Conservation (phyloP, 2,329 filamentous ascomycete species). For the Phialemonium atrogriseum region DNA sequence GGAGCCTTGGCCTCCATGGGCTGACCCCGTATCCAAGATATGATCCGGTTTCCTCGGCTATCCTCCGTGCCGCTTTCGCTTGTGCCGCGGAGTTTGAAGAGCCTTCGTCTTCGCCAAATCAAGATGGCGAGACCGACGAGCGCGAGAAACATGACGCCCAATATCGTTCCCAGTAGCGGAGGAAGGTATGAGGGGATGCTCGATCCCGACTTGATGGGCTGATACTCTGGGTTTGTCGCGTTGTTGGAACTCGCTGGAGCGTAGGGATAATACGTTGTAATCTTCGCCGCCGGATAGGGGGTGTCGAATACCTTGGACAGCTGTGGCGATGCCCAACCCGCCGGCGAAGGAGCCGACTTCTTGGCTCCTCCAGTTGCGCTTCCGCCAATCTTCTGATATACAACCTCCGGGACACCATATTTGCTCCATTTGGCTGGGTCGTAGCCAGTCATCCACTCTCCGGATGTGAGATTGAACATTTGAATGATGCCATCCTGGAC, state of each 20-base stretch:
- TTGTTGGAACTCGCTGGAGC: conserved; percentile 20
- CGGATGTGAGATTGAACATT: conserved; percentile 65
- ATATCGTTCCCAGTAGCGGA: conserved; percentile 50
- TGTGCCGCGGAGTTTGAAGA: conserved; percentile 26
- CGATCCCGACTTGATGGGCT: conserved; percentile 6
- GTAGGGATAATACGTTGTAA: conserved; percentile 56
- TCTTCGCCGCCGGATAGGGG: conserved; percentile 46
- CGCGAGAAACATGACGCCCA: conserved; percentile 49
- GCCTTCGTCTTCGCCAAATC: conserved; percentile 41
- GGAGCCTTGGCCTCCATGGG: conserved; percentile 30
- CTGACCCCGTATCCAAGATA: conserved; percentile 44
- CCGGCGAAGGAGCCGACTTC: conserved; percentile 51
- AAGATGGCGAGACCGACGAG: conserved; percentile 41
- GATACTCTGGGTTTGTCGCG: conserved; percentile 16
- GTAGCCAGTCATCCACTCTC: conserved; percentile 63
- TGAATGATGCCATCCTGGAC: conserved; percentile 44
- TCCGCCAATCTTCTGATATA: conserved; percentile 62
- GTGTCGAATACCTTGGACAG: conserved; percentile 46
- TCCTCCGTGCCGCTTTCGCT: conserved; percentile 36
- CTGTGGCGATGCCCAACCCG: conserved; percentile 40
- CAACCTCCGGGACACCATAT: conserved; percentile 62
- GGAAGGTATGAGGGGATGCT: conserved; percentile 33
- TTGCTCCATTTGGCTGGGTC: conserved; percentile 51
- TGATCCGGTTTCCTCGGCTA: conserved; percentile 36
- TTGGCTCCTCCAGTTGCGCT: conserved; percentile 60